A percentile compares a stretch with the other conserved stretches of the same genome.
Evolutionary conservation across 768 basidiomycete genomes (phyloP).

Genomic region (Lactarius indigo): DNA sequence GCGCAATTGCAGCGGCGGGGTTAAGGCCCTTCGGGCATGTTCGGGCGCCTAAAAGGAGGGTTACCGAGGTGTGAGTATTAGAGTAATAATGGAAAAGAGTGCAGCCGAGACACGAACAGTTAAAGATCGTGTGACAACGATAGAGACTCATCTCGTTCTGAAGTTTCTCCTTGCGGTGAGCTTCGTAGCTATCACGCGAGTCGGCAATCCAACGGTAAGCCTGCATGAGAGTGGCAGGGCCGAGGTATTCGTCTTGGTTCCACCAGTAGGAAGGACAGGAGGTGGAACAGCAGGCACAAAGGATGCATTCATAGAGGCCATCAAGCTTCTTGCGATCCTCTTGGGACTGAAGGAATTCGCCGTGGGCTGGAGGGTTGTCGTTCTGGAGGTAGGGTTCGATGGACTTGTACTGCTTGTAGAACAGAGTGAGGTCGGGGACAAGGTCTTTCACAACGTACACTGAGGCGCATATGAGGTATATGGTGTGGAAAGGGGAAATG

Average conservation of each 20-base stretch:
- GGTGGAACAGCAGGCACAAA: conserved; percentile 96
- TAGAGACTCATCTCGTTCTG: conserved; percentile 97
- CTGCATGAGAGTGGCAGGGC: conserved; percentile 94
- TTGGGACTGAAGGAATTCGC: conserved; percentile 84
- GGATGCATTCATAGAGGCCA: conserved; percentile 93
- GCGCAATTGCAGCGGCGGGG: conserved; percentile 86
- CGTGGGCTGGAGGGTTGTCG: conserved; percentile 79
- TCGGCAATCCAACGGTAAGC: conserved; percentile 99
- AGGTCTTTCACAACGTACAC: conserved; percentile 99
- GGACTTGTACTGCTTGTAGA: conserved; percentile 99
- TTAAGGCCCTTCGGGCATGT: conserved; percentile 98
- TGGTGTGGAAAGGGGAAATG: background rate
- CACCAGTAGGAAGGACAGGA: conserved; percentile 99
- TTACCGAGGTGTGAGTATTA: background rate
- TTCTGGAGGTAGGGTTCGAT: conserved; percentile 97
- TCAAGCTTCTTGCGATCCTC: conserved; percentile 94
- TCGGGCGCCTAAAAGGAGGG: conserved; percentile 55
- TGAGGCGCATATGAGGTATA: conserved; percentile 31
- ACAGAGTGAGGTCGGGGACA: conserved; percentile 84
- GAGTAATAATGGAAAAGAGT: conserved; percentile 26
- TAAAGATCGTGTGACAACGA: conserved; percentile 98
- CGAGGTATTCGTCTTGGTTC: conserved; percentile 98
- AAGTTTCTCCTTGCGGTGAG: conserved; percentile 83
- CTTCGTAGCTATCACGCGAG: conserved; percentile 80
- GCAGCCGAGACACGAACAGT: conserved; percentile 48